A percentile compares a stretch with the other conserved stretches of the same genome.
Conservation (phyloP, 2,329 filamentous ascomycete species). For the Aureobasidium sp. region DNA sequence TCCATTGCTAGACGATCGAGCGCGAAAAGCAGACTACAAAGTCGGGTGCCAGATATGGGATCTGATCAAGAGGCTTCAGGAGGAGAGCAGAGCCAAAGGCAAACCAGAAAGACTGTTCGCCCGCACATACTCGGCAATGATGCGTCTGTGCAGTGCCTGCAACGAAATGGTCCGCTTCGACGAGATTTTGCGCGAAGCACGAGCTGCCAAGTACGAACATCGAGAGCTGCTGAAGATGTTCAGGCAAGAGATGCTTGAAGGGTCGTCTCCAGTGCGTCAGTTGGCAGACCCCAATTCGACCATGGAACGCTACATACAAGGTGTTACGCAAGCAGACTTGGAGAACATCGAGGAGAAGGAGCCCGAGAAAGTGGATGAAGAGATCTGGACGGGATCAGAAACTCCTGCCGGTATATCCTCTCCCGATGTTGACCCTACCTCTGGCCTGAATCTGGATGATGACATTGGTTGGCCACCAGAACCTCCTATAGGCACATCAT, state of each 20-base stretch:
- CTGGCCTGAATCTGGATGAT: not conserved
- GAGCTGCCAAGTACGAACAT: conserved; percentile 4
- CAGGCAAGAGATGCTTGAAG: not conserved
- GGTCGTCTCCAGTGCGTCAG: not conserved
- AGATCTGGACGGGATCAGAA: not conserved
- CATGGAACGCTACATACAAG: not conserved
- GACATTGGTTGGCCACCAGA: not conserved
- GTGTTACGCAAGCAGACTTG: not conserved
- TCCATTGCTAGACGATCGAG: conserved; percentile 36
- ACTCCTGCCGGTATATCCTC: not conserved
- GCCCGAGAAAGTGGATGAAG: not conserved
- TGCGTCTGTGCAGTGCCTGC: conserved; percentile 22
- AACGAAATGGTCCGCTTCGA: conserved; percentile 10
- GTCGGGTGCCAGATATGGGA: conserved; percentile 36
- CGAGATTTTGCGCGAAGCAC: conserved; percentile 18
- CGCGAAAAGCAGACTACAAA: conserved; percentile 32
- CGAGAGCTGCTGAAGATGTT: conserved; percentile 18
- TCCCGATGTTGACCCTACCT: not conserved
- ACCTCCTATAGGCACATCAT: not conserved
- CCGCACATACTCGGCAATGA: conserved; percentile 22
- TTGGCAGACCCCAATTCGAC: not conserved
- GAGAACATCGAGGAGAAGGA: not conserved
- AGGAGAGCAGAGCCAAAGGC: not conserved
- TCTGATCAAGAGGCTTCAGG: conserved; percentile 30
- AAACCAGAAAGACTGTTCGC: conserved; percentile 17